Conservation (phyloP, 2,329 filamentous ascomycete species). For the Plectosphaerella plurivora region DNA sequence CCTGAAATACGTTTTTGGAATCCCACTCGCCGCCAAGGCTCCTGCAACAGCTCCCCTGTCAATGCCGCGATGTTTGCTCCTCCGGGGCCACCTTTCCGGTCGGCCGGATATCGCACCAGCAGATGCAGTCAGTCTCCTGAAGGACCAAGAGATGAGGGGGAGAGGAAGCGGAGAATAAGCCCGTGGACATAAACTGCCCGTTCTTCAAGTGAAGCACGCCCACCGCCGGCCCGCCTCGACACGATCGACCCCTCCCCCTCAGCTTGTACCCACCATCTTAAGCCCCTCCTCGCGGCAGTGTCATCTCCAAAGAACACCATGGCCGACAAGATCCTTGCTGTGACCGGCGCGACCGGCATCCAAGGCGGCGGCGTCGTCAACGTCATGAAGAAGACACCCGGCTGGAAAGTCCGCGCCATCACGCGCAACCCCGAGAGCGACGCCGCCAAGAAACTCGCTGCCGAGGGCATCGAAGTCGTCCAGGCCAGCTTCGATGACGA, state of each 20-base stretch:
- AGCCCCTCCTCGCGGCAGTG: too few relatives aligned
- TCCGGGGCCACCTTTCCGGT: background rate
- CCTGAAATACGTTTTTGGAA: too few relatives aligned
- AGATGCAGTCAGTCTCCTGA: too few relatives aligned
- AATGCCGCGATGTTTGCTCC: too few relatives aligned
- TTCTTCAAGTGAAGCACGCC: too few relatives aligned
- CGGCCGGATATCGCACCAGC: background rate
- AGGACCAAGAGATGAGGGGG: too few relatives aligned
- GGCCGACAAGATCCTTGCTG: conserved; percentile 19
- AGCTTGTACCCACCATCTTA: too few relatives aligned
- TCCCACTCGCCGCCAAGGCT: too few relatives aligned
- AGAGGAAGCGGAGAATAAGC: too few relatives aligned
- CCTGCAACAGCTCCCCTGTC: background rate
- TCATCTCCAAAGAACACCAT: background rate
- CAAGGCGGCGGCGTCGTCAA: conserved; percentile 25
- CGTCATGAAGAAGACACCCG: conserved; percentile 18
- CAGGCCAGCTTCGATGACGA: conserved; percentile 35
- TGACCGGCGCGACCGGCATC: conserved; percentile 23
- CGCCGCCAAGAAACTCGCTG: conserved; percentile 19
- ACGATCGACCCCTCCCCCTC: too few relatives aligned
- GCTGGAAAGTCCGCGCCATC: conserved; percentile 21
- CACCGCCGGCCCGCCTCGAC: too few relatives aligned
- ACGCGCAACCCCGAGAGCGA: conserved; percentile 21
- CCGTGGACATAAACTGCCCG: too few relatives aligned
- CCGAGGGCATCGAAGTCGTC: conserved; percentile 21